phyloP scores from a whole-genome alignment of 2,329 filamentous ascomycete species.

The Aspergillus spinulosporus region DNA sequence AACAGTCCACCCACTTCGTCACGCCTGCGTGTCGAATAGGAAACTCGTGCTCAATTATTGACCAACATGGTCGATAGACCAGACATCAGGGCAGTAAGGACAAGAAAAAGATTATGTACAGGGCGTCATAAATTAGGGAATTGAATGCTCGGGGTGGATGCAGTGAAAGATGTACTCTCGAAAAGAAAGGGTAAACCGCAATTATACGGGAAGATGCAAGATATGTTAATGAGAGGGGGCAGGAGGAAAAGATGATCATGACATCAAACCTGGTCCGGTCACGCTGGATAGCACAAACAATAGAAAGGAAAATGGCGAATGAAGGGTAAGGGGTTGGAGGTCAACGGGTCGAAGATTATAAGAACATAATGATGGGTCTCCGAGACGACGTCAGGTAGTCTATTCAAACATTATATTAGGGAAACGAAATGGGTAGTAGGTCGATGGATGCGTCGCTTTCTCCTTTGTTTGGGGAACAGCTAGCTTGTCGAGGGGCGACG shows the following conservation, averaged over 20 bases:
- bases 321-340: conserved; percentile 13
- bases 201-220: conserved; percentile 4
- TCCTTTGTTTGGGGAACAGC: background rate
- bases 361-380: conserved; percentile 24
- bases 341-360: conserved; percentile 19
- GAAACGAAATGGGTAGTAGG: conserved; percentile 10
- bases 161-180: conserved; percentile 17
- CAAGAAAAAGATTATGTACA: conserved; percentile 32
- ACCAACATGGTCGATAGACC: conserved; percentile 20
- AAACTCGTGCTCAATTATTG: conserved; percentile 16
- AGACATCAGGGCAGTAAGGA: conserved; percentile 15
- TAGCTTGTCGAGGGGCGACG: conserved; percentile 23
- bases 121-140: background rate
- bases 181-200: conserved; percentile 7
- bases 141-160: background rate
- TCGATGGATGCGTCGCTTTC: background rate
- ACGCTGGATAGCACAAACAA: conserved; percentile 9
- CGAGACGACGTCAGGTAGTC: conserved; percentile 32
- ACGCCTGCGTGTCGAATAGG: conserved; percentile 28
- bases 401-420: conserved; percentile 39
- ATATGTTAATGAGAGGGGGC: background rate
- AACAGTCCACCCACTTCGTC: conserved; percentile 20
- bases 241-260: conserved; percentile 11
- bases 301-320: conserved; percentile 15
- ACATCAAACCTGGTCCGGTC: conserved; percentile 11